phyloP scores from a whole-genome alignment of 2,329 filamentous ascomycete species.

The Rhynchosporium secalis region DNA sequence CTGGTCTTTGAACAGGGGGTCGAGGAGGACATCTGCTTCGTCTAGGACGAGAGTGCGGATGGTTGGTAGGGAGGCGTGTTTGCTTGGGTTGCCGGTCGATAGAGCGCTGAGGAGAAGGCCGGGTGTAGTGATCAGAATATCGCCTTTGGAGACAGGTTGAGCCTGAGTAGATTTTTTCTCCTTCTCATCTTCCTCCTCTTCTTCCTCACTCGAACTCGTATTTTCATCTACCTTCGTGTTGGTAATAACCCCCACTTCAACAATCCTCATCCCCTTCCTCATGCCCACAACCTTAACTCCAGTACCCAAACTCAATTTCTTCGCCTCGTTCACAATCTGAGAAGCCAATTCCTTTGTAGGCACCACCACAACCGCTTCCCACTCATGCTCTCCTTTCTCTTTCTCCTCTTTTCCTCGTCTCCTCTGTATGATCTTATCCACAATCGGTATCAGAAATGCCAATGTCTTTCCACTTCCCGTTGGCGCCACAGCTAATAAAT shows the following conservation, averaged over 20 bases:
- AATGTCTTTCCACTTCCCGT: conserved; percentile 97
- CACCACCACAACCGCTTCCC: conserved; percentile 71
- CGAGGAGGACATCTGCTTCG: conserved; percentile 92
- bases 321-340: conserved; percentile 82
- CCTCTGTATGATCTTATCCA: conserved; percentile 70
- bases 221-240: conserved; percentile 31
- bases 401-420: conserved; percentile 42
- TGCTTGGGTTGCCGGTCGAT: conserved; percentile 44
- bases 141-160: conserved; percentile 64
- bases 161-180: conserved; percentile 44
- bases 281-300: conserved; percentile 78
- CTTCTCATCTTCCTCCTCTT: conserved; percentile 42
- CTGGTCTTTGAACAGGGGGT: conserved; percentile 86
- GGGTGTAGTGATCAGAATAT: conserved; percentile 80
- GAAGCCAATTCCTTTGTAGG: conserved; percentile 77
- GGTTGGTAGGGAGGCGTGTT: conserved; percentile 57
- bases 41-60: conserved; percentile 80
- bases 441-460: conserved; percentile 83
- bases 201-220: conserved; percentile 38
- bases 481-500: conserved; percentile 86
- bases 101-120: conserved; percentile 76
- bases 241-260: conserved; percentile 39
- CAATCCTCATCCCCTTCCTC: conserved; percentile 79
- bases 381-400: conserved; percentile 48
- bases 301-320: conserved; percentile 76